Base-by-base conservation (phyloP, 495 filamentous ascomycete species). In the Evernia prunastri region DNA sequence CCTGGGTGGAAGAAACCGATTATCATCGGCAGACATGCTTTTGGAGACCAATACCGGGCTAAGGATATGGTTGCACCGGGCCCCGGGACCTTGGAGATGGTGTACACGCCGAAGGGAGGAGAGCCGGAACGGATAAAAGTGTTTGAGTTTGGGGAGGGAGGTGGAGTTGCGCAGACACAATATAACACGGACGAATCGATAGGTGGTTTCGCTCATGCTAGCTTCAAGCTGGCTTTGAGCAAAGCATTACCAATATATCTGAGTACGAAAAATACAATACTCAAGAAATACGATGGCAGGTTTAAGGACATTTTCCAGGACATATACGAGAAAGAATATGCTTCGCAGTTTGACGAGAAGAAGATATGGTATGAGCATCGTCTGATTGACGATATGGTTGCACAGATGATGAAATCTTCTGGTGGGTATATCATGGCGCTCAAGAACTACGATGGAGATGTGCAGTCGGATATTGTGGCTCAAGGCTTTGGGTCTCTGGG, bases 281-380 rank as follows among this genome's bases (percentile, higher is more conserved):
- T 98, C 68, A 98, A 98, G 87, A 90, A 90, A 75, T 98, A 98
- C 78, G 94, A 98, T 72, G 94, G 94, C 37, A 83, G 88, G 68
- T 98, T 98, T 84, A 97, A 96, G 86, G 94, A 98, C 69, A 94
- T 98, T 79, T 98, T 98, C 86, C 89, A 98, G 84, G 89, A 95
- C 72, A 84, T 97, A 67, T 98, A 90, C 77, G 90, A 97, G 68
- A 83, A 80, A 42, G 80, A 87, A 71, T 98, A 97, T 82, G 85
- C 88, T 81, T 83, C 84, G 72, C 84, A 88, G 57, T 97, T 97
- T 73, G 91, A 96, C 72, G 87, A 87, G 69, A 89, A 91, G 81
- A 81, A 81, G 56, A 96, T 96, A 78, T 97, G 94, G 94, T 98
- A 98, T 74, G 94, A 98, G 87, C 94, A 98, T 79, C 87, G 94